phyloP scores from a whole-genome alignment of 2,329 filamentous ascomycete species.

The Ustulina deusta region DNA sequence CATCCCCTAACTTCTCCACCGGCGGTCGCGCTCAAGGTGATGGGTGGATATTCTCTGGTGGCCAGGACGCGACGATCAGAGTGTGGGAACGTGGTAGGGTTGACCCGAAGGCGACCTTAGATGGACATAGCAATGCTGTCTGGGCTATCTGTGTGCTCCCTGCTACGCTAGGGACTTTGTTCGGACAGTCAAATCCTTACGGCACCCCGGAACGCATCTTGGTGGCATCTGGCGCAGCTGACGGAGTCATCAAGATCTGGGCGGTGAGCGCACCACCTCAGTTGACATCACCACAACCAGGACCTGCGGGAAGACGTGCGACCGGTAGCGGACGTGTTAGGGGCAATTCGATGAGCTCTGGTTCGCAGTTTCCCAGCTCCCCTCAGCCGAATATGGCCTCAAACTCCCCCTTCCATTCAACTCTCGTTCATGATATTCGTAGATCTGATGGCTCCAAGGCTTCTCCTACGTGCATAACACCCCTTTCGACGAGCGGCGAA shows the following conservation, averaged over 20 bases:
- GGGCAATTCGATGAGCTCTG: slow-evolving; percentile 93
- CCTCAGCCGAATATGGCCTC: slow-evolving; percentile 90
- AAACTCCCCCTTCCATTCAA: slow-evolving; percentile 87
- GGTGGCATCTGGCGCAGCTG: slow-evolving; percentile 90
- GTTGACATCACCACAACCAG: slow-evolving; percentile 81
- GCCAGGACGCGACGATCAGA: slow-evolving; percentile 90
- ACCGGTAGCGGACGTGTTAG: slow-evolving; percentile 77
- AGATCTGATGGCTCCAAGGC: slow-evolving; percentile 73
- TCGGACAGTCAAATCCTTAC: slow-evolving; percentile 79
- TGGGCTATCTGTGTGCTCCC: slow-evolving; percentile 96
- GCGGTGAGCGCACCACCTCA: slow-evolving; percentile 92
- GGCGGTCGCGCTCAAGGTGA: slow-evolving; percentile 89
- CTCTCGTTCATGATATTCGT: slow-evolving; percentile 86
- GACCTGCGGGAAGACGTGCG: slow-evolving; percentile 67
- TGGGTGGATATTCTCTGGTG: slow-evolving; percentile 98
- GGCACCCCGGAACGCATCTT: slow-evolving; percentile 88
- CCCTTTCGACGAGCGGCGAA: slow-evolving; percentile 83
- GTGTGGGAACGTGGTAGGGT: slow-evolving; percentile 97
- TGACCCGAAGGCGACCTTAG: slow-evolving; percentile 92
- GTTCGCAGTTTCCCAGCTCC: slow-evolving; percentile 89
- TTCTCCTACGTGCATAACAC: slow-evolving; percentile 92
- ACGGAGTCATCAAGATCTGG: slow-evolving; percentile 94
- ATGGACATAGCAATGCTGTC: slow-evolving; percentile 94
- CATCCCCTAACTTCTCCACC: slow-evolving; percentile 88
- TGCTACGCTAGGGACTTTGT: slow-evolving; percentile 81